These are phyloP conservation scores for Macadamia tetraphylla DNA, from an alignment of 164 flowering plant genomes.

Conservation along the genomic window DNA sequence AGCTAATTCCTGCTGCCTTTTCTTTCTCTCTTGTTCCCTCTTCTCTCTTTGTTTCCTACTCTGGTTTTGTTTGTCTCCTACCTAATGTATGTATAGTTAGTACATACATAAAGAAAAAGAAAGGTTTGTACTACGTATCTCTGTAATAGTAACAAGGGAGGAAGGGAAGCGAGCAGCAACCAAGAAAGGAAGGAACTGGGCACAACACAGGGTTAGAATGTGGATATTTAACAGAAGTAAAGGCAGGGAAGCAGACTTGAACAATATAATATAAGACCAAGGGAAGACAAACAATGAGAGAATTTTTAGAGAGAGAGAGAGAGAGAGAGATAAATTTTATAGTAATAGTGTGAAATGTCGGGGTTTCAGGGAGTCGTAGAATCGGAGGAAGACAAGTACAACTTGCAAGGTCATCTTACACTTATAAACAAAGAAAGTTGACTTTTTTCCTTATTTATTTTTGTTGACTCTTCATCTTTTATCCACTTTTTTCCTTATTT, in stretches of 20 bases:
- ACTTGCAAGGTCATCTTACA: conserved; percentile 19
- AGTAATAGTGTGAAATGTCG: background rate
- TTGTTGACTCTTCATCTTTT: background rate
- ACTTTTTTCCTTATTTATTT: conserved; percentile 4
- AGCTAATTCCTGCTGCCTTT: too few species aligned
- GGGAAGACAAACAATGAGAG: background rate
- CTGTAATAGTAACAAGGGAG: background rate
- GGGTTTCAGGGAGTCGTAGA: conserved; percentile 4
- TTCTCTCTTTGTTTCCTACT: background rate
- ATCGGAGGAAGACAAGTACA: conserved; percentile 20
- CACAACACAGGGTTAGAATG: background rate
- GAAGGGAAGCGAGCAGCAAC: background rate
- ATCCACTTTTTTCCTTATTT: too few species aligned
- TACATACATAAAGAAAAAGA: too few species aligned
- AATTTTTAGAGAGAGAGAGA: background rate
- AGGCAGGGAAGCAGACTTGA: too few species aligned
- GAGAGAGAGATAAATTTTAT: too few species aligned
- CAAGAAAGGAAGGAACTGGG: background rate
- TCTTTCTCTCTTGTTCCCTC: too few species aligned
- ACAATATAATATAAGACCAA: background rate
- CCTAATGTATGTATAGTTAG: too few species aligned
- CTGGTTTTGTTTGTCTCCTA: too few species aligned
- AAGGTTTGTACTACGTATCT: too few species aligned
- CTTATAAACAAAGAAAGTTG: conserved; percentile 11
- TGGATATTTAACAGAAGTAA: background rate